These are phyloP conservation scores for Nannochloropsis limnetica DNA, from an alignment of 352 stramenopile genomes.

Conservation along the genomic window DNA sequence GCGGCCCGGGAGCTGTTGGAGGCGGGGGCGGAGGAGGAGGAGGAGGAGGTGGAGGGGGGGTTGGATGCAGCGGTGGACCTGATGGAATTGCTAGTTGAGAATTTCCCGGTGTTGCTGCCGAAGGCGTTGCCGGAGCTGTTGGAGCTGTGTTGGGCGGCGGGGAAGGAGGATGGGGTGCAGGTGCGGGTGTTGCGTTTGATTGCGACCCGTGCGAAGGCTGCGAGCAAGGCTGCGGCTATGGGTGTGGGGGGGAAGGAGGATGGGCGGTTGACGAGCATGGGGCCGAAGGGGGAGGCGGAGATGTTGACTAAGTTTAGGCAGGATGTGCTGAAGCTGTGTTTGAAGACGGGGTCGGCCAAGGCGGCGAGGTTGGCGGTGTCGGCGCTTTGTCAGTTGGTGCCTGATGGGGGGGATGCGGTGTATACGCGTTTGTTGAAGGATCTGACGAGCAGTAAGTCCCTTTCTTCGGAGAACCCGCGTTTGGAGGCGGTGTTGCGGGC, in stretches of 20 bases:
- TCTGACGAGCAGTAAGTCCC: neutral
- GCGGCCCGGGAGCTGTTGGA: neutral
- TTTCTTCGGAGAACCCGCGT: neutral
- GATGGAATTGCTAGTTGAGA: neutral
- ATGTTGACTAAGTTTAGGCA: conserved; percentile 10
- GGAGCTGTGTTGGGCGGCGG: conserved; percentile 23
- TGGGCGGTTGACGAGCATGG: conserved; percentile 13
- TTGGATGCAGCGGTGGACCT: conserved; percentile 36
- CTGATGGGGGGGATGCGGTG: neutral
- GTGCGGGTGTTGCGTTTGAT: conserved; percentile 36
- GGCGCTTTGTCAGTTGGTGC: conserved; percentile 4
- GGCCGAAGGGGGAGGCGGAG: neutral
- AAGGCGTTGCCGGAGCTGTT: conserved; percentile 34
- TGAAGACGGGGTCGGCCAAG: conserved; percentile 17
- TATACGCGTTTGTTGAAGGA: neutral
- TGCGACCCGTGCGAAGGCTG: conserved; percentile 8
- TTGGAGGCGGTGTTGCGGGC: neutral
- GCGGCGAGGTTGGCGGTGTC: neutral
- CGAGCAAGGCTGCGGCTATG: conserved; percentile 37
- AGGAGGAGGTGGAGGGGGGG: neutral
- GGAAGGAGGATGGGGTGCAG: conserved; percentile 36
- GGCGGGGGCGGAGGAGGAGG: neutral
- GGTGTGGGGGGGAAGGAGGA: neutral
- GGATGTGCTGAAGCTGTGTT: neutral
- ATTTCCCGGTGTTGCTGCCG: conserved; percentile 38